Percentiles rank a stretch among this genome's conserved stretches.
Conservation (phyloP, 2,329 filamentous ascomycete genomes). For the Hymenoscyphus salicellus region DNA sequence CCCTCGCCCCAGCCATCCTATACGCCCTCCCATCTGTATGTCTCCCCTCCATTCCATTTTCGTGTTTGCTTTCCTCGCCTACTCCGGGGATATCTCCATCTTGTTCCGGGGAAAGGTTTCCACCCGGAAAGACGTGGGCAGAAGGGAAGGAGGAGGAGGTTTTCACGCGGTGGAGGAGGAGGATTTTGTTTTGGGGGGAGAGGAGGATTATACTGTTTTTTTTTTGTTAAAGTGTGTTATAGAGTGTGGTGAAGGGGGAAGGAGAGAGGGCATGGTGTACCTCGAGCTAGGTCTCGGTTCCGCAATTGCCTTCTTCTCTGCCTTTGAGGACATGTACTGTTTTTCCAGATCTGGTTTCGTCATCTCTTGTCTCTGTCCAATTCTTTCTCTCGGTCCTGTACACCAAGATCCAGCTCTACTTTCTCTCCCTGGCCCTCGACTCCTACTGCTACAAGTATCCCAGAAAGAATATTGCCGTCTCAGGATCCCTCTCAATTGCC, state of each 20-base stretch:
- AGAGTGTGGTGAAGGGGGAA: not conserved
- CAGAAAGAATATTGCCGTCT: not conserved
- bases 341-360: constrained; percentile 27
- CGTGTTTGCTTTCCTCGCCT: no score
- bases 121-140: constrained; percentile 93
- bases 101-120: constrained; percentile 73
- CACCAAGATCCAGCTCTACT: not conserved
- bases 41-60: no score
- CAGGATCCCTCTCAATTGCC: not conserved
- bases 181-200: constrained; percentile 80
- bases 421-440: not conserved
- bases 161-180: constrained; percentile 81
- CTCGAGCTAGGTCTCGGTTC: constrained; percentile 63
- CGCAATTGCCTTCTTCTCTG: constrained; percentile 32
- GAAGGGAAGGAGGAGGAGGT: constrained; percentile 83
- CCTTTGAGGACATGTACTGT: constrained; percentile 33
- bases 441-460: not conserved
- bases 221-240: constrained; percentile 4
- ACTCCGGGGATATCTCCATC: constrained; percentile 66
- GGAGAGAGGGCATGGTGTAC: constrained; percentile 37
- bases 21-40: constrained; percentile 74
- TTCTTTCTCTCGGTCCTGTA: not conserved
- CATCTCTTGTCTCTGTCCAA: constrained; percentile 4
- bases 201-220: constrained; percentile 70
- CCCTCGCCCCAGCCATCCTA: constrained; percentile 77